phyloP scores from a whole-genome alignment of 768 basidiomycete genomes.

The Tylopilus vinaceipallidus region DNA sequence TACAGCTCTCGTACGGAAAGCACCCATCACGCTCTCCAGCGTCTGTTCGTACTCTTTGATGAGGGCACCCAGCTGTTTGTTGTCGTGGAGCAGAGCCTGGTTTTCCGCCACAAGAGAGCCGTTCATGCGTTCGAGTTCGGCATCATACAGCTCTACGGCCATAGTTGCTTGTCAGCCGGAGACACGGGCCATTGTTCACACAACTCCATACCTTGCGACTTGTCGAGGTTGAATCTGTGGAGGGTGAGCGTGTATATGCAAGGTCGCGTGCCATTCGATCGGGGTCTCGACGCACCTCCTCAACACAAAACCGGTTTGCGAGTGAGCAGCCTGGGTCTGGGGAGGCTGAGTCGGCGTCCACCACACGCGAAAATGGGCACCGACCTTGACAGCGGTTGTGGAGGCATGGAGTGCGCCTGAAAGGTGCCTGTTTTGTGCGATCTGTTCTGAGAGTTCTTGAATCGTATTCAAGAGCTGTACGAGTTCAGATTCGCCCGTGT shows the following conservation, averaged over 20 bases:
- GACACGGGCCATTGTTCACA: neutral
- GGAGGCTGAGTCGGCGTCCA: neutral
- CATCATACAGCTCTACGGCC: constrained; percentile 78
- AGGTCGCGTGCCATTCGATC: neutral
- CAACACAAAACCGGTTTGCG: constrained; percentile 89
- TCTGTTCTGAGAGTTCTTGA: constrained; percentile 78
- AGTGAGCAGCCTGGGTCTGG: constrained; percentile 84
- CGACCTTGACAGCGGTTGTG: constrained; percentile 77
- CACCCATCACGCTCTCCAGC: constrained; percentile 89
- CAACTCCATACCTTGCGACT: constrained; percentile 71
- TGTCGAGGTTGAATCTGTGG: constrained; percentile 80
- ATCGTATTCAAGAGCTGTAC: constrained; percentile 65
- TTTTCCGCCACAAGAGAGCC: constrained; percentile 77
- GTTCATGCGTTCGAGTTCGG: constrained; percentile 90
- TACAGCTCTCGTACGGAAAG: constrained; percentile 88
- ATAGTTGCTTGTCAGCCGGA: constrained; percentile 1
- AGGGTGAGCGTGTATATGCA: neutral
- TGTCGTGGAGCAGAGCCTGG: constrained; percentile 83
- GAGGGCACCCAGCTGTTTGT: constrained; percentile 87
- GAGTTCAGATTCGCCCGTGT: constrained; percentile 53
- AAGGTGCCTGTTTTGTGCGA: constrained; percentile 72
- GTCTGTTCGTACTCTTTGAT: constrained; percentile 98
- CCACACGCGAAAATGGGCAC: constrained; percentile 13
- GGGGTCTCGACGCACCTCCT: constrained; percentile 63
- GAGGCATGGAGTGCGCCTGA: constrained; percentile 72